Evolutionary conservation across 352 stramenopile species (phyloP), one percentile per base, ranked within the genome.

Genomic region (Thalassiosira livingstoniorum): DNA sequence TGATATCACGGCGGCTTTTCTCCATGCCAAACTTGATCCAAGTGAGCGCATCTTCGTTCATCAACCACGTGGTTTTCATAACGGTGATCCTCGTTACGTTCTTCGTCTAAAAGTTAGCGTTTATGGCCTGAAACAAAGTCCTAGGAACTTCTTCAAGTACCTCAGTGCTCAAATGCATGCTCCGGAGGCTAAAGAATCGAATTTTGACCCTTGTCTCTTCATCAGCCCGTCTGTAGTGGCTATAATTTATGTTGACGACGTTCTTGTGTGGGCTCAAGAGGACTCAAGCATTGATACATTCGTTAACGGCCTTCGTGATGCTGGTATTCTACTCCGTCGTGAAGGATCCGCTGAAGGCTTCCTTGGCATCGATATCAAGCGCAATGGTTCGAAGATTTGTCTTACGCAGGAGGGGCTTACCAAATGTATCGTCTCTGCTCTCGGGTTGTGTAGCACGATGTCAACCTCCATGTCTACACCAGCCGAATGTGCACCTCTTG

Each of bases 171-270:
- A 34, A 29, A 25, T 74, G 18, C 45, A 64, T 34, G 27, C 21
- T 34, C 21, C 15, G 25, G 66, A 54, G 45, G 34, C 62, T 0
- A 47, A 18, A 43, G 62, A 66, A 25, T 67, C 31, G 34, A 32
- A 61, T 4, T 58, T 67, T n/a, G 84, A 86, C 57, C 80, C 71
- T 3, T 90, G 80, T 45, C 68, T 90, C 0, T 90, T 88, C 55
- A 69, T 90, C 29, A 67, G 45, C 23, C 35, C 64, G 13, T 61
- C 65, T 47, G 35, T 85, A 0, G 75, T 90, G 64, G 76, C 51
- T 43, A 25, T 87, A 0, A 32, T 76, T 5, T 90, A 90, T 74
- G 80, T 88, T 34, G 84, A 90, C 42, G 79, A 89, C 47, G 45
- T 74, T 27, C 34, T 89, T 0, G 32, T 89, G 21, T 86, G 67